Conservation (phyloP, 805 yeast genomes). For the Teunomyces kruisii region DNA sequence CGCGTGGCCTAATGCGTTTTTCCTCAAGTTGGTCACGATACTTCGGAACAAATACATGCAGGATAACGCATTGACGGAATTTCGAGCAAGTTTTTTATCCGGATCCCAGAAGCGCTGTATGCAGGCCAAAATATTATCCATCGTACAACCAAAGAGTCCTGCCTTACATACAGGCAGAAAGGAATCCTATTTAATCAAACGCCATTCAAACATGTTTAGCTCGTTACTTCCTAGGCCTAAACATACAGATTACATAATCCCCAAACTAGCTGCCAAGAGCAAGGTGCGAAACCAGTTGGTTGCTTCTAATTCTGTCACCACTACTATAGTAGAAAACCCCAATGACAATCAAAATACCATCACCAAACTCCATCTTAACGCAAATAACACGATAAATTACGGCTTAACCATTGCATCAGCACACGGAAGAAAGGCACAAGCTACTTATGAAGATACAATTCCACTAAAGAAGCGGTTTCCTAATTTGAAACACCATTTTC, state of each 20-base stretch:
- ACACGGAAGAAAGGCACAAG: constrained; percentile 32
- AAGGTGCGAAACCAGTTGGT: neutral
- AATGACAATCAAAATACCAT: constrained; percentile 10
- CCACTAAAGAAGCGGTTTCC: constrained; percentile 52
- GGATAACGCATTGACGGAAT: too few relatives aligned
- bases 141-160: too few relatives aligned
- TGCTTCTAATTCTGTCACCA: neutral
- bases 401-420: constrained; percentile 23
- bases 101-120: too few relatives aligned
- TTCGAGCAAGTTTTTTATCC: too few relatives aligned
- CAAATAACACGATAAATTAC: constrained; percentile 29
- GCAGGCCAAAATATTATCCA: too few relatives aligned
- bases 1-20: neutral
- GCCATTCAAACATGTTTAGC: constrained; percentile 27
- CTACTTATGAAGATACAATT: constrained; percentile 55
- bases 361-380: constrained; percentile 22
- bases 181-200: neutral
- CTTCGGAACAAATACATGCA: too few relatives aligned
- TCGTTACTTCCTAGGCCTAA: constrained; percentile 35
- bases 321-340: neutral
- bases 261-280: constrained; percentile 7
- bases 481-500: constrained; percentile 39
- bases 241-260: constrained; percentile 18
- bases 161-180: too few relatives aligned
- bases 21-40: too few relatives aligned